phyloP scores from a whole-genome alignment of 257 asterid species.

The Marsdenia floribunda region DNA sequence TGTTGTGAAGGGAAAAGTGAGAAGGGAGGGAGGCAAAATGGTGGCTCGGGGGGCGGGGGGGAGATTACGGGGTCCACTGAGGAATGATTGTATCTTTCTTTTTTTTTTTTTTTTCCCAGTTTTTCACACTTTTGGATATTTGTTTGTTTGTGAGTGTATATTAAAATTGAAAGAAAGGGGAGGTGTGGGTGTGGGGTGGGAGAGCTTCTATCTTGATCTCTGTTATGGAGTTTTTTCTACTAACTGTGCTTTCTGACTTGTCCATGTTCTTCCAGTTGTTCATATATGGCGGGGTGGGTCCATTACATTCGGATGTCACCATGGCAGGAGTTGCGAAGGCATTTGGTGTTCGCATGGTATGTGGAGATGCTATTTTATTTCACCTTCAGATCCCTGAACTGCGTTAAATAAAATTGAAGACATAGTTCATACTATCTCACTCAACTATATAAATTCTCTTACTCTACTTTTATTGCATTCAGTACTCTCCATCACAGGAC shows the following conservation, averaged over 20 bases:
- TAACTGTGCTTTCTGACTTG: neutral
- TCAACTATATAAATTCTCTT: neutral
- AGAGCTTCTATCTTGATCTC: slow-evolving; percentile 4
- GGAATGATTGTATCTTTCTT: neutral
- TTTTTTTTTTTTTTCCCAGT: neutral
- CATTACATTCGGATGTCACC: slow-evolving; percentile 83
- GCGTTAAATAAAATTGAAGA: neutral
- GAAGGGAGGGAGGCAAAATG: neutral
- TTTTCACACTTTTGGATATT: neutral
- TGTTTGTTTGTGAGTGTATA: neutral
- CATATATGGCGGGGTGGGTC: slow-evolving; percentile 87
- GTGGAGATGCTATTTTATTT: slow-evolving; percentile 8
- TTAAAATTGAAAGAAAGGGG: neutral
- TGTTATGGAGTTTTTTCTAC: neutral
- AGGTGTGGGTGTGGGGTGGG: neutral
- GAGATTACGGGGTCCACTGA: neutral
- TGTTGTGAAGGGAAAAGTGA: neutral
- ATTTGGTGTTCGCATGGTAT: slow-evolving; percentile 85
- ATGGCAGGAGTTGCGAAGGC: slow-evolving; percentile 96
- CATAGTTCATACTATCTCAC: neutral
- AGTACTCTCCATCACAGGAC: neutral
- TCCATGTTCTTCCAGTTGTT: slow-evolving; percentile 47
- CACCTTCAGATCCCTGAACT: slow-evolving; percentile 7
- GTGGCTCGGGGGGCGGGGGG: neutral
- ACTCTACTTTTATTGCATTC: neutral